These are phyloP conservation scores for Yamadazyma takamatsuzukensis DNA, from an alignment of 805 yeast species.

Conservation along the genomic window DNA sequence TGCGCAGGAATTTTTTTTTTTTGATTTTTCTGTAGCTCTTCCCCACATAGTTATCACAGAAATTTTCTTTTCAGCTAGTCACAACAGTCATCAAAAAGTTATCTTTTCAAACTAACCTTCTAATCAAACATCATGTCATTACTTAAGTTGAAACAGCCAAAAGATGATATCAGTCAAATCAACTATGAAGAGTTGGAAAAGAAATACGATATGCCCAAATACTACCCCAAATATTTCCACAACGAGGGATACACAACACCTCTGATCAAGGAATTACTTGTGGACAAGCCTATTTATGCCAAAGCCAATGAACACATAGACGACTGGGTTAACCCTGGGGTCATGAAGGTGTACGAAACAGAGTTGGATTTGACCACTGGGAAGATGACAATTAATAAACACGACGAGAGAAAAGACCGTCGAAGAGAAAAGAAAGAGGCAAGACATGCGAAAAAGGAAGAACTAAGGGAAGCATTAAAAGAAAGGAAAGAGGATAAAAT, in stretches of 20 bases:
- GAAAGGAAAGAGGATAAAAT: neutral
- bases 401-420: conserved; percentile 5
- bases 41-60: too few species aligned
- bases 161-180: conserved; percentile 22
- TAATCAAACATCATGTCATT: neutral
- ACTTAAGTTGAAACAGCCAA: neutral
- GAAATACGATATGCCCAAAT: conserved; percentile 32
- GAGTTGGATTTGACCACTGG: conserved; percentile 13
- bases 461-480: conserved; percentile 9
- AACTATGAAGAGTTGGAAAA: conserved; percentile 36
- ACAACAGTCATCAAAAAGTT: too few species aligned
- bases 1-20: too few species aligned
- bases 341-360: conserved; percentile 15
- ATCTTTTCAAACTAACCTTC: too few species aligned
- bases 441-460: conserved; percentile 6
- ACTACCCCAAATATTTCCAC: conserved; percentile 36
- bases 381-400: conserved; percentile 7
- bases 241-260: conserved; percentile 37
- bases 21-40: too few species aligned
- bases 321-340: conserved; percentile 14
- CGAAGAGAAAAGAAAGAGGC: conserved; percentile 7
- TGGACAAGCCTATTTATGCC: conserved; percentile 37
- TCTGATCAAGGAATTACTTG: conserved; percentile 26
- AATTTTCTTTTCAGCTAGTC: too few species aligned
- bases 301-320: conserved; percentile 33